Evolutionary conservation across 768 basidiomycete genomes (phyloP).

Genomic region (Calocybe indica): DNA sequence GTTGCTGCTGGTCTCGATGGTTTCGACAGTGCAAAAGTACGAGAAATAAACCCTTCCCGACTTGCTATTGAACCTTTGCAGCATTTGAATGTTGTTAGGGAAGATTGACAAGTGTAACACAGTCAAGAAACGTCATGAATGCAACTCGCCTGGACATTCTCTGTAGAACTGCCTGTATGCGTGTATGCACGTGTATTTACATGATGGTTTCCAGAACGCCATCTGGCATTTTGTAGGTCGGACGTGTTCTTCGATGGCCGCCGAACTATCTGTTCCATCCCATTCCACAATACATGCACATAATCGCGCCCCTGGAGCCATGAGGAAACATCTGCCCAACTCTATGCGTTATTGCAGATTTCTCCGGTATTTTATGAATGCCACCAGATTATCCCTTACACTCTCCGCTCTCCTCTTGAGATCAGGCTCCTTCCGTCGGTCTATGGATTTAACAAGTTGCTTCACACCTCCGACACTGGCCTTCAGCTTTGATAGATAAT

Average conservation of each 20-base stretch:
- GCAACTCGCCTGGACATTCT: too few species aligned
- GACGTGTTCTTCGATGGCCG: too few species aligned
- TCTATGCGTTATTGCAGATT: slow-evolving; percentile 31
- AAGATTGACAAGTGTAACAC: slow-evolving; percentile 5
- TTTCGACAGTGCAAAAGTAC: slow-evolving; percentile 31
- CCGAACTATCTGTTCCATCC: too few species aligned
- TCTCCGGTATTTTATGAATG: slow-evolving; percentile 69
- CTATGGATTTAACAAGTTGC: slow-evolving; percentile 57
- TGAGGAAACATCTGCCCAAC: too few species aligned
- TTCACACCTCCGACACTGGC: slow-evolving; percentile 59
- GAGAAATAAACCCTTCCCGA: neutral
- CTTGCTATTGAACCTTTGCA: neutral
- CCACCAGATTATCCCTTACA: slow-evolving; percentile 67
- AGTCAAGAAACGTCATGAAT: too few species aligned
- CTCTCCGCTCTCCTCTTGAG: slow-evolving; percentile 68
- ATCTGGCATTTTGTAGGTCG: too few species aligned
- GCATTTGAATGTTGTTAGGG: slow-evolving; percentile 15
- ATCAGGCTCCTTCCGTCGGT: slow-evolving; percentile 63
- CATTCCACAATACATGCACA: too few species aligned
- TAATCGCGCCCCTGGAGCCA: too few species aligned
- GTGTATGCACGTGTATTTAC: too few species aligned
- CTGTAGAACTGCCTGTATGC: too few species aligned
- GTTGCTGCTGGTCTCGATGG: slow-evolving; percentile 64
- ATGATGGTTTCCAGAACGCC: too few species aligned
- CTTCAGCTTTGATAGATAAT: slow-evolving; percentile 48